Evolutionary conservation across 495 filamentous ascomycete species (phyloP).

Genomic region (Daldinia concentrica): DNA sequence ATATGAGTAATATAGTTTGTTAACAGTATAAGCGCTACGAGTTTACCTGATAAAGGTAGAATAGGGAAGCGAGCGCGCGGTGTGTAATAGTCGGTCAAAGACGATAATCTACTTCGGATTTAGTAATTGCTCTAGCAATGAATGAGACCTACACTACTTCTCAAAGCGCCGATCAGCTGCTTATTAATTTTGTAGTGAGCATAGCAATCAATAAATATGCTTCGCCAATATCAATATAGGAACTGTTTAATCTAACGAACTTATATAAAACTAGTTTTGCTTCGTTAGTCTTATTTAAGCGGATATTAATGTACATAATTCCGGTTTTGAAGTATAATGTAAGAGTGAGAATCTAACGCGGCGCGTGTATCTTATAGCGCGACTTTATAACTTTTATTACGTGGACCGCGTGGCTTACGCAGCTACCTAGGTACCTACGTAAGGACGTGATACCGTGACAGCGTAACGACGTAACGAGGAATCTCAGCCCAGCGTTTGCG

Average conservation of each 20-base stretch:
- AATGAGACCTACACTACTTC: background rate
- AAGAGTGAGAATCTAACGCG: background rate
- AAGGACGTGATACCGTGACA: conserved; percentile 16
- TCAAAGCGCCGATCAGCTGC: background rate
- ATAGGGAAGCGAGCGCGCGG: background rate
- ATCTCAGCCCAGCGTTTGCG: conserved; percentile 24
- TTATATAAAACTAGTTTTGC: background rate
- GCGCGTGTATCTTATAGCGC: background rate
- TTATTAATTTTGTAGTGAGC: background rate
- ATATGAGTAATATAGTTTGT: too few relatives aligned
- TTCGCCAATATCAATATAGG: background rate
- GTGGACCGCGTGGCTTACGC: background rate
- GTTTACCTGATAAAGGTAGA: too few relatives aligned
- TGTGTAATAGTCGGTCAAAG: background rate
- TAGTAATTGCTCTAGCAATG: background rate
- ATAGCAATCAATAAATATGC: background rate
- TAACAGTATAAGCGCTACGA: too few relatives aligned
- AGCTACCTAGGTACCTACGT: background rate
- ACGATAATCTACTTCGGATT: background rate
- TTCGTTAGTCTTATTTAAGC: background rate
- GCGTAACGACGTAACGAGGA: conserved; percentile 13
- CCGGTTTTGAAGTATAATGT: background rate
- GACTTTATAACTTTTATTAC: background rate
- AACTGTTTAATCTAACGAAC: background rate
- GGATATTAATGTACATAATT: background rate